Percentiles rank a stretch among this genome's conserved stretches.
These are phyloP conservation scores for Talaromyces atroroseus DNA, from an alignment of 2,329 filamentous ascomycete genomes.

Conservation along the genomic window DNA sequence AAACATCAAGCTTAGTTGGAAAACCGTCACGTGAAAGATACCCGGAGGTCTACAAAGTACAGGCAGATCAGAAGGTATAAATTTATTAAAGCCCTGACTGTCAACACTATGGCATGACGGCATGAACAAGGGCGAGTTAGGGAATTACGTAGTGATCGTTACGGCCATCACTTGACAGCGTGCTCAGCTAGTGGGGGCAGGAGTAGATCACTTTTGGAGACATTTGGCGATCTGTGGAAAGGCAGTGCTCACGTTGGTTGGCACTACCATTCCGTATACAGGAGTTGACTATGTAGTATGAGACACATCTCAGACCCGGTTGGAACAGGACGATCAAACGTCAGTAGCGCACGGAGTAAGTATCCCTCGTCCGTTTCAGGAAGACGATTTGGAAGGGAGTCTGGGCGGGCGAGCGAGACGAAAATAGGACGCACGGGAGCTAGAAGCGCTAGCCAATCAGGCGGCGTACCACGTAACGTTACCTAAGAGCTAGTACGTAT, in stretches of 20 bases:
- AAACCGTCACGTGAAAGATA: no score
- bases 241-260: conserved; percentile 1
- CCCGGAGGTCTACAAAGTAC: no score
- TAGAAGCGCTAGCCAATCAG: not conserved
- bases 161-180: not conserved
- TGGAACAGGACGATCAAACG: not conserved
- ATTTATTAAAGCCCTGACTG: no score
- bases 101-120: no score
- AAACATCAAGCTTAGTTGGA: no score
- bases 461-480: not conserved
- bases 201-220: conserved; percentile 1
- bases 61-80: no score
- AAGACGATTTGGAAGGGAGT: not conserved
- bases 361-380: not conserved
- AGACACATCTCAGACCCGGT: not conserved
- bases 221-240: conserved; percentile 3
- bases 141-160: not conserved
- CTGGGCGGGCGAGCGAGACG: not conserved
- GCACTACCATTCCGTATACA: not conserved
- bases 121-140: not conserved
- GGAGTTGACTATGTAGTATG: not conserved
- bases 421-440: not conserved
- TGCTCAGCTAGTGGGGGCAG: not conserved
- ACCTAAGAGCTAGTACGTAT: not conserved
- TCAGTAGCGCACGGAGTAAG: no score